These are phyloP conservation scores for Amphirosellinia nigrospora DNA, from an alignment of 495 filamentous ascomycete genomes.

Conservation along the genomic window DNA sequence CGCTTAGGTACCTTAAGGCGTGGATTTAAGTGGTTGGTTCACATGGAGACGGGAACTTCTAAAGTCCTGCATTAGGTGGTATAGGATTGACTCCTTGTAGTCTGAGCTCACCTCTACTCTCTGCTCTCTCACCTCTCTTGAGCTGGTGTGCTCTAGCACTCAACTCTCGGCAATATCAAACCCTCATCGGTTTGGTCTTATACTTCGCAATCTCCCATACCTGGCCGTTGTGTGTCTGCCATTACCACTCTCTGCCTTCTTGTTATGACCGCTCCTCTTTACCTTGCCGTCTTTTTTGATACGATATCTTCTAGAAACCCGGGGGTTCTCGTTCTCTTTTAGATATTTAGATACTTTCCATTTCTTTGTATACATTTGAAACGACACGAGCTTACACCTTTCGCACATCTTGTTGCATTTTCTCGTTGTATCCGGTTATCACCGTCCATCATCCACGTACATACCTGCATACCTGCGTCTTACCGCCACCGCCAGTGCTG, in stretches of 20 bases:
- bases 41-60: slow-evolving; percentile 4
- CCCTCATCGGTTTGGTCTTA: not conserved
- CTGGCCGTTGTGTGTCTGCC: not conserved
- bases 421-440: slow-evolving; percentile 21
- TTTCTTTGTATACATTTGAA: slow-evolving; percentile 25
- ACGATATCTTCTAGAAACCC: not conserved
- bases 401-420: slow-evolving; percentile 7
- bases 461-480: slow-evolving; percentile 1
- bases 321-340: not conserved
- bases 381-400: not conserved
- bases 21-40: not conserved
- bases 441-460: not conserved
- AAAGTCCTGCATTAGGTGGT: not conserved
- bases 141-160: slow-evolving; percentile 25
- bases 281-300: not conserved
- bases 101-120: slow-evolving; percentile 5
- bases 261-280: slow-evolving; percentile 10
- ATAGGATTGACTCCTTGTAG: not conserved
- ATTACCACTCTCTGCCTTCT: not conserved
- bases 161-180: not conserved
- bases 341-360: not conserved
- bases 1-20: not conserved
- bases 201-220: not conserved
- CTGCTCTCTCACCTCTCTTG: slow-evolving; percentile 13
- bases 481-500: slow-evolving; percentile 11